Percentiles rank a stretch among this genome's conserved stretches.
These are phyloP conservation scores for Daldinia sp. DNA, from an alignment of 2,329 filamentous ascomycete species.

Conservation along the genomic window DNA sequence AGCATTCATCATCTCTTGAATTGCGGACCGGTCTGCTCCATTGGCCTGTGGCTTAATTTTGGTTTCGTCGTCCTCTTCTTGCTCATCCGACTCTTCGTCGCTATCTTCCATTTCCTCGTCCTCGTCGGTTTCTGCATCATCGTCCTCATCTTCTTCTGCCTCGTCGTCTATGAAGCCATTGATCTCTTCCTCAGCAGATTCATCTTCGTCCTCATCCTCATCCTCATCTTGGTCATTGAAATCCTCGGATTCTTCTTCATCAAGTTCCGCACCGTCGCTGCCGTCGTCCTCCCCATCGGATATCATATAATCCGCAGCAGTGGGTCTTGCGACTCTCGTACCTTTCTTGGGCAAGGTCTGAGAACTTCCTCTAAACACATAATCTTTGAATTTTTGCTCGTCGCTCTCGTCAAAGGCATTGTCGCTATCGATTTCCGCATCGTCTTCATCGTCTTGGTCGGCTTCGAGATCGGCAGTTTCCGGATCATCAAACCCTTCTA, in stretches of 20 bases:
- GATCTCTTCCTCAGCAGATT: conserved; percentile 27
- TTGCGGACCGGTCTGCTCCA: conserved; percentile 59
- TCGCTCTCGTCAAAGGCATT: conserved; percentile 84
- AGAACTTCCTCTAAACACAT: conserved; percentile 68
- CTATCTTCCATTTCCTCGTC: conserved; percentile 51
- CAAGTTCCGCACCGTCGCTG: conserved; percentile 48
- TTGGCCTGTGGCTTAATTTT: conserved; percentile 45
- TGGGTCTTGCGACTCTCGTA: conserved; percentile 53
- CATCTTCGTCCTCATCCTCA: conserved; percentile 36
- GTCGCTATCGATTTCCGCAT: conserved; percentile 69
- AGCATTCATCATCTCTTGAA: conserved; percentile 72
- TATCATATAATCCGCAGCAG: conserved; percentile 65
- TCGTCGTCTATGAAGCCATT: conserved; percentile 39
- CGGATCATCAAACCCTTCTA: conserved; percentile 61
- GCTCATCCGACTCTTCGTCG: conserved; percentile 48
- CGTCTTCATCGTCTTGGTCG: conserved; percentile 59
- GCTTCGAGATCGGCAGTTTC: conserved; percentile 62
- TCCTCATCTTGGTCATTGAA: conserved; percentile 37
- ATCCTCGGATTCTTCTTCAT: conserved; percentile 46
- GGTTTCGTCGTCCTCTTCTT: conserved; percentile 48
- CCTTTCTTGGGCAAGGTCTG: conserved; percentile 53
- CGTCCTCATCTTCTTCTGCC: conserved; percentile 45
- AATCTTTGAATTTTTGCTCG: conserved; percentile 80
- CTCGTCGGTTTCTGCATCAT: conserved; percentile 43
- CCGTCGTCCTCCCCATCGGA: conserved; percentile 54